Conservation (phyloP, 2,329 filamentous ascomycete genomes). For the Penicillium carneum region DNA sequence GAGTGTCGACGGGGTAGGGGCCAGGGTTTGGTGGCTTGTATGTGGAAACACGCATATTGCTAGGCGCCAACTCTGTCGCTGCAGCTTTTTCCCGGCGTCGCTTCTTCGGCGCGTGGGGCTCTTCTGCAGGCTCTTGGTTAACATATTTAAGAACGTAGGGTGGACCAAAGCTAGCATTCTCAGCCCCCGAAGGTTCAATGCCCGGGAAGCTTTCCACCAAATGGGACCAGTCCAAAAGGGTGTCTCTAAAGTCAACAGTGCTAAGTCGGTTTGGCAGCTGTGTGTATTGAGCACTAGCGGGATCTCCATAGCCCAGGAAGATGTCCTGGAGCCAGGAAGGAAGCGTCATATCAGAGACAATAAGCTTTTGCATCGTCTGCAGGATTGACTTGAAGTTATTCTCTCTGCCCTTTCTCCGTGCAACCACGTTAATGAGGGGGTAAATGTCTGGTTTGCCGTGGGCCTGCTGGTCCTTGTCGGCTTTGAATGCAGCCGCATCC, state of each 20-base stretch:
- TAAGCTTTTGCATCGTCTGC: constrained; percentile 86
- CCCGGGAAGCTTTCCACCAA: constrained; percentile 88
- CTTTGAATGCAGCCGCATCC: constrained; percentile 77
- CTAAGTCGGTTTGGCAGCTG: constrained; percentile 78
- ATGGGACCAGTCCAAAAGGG: constrained; percentile 95
- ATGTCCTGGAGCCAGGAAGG: constrained; percentile 95
- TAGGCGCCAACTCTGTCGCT: constrained; percentile 66
- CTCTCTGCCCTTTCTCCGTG: constrained; percentile 82
- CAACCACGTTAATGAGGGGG: constrained; percentile 81
- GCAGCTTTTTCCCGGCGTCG: constrained; percentile 79
- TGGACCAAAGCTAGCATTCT: constrained; percentile 77
- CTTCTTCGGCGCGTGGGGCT: constrained; percentile 77
- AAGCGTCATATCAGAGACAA: constrained; percentile 82
- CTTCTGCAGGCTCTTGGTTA: constrained; percentile 60
- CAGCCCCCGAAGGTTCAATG: constrained; percentile 77
- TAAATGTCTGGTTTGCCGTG: constrained; percentile 80
- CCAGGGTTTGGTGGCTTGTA: constrained; percentile 89
- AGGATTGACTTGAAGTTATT: constrained; percentile 97
- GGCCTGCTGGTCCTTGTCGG: constrained; percentile 71
- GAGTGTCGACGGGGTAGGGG: constrained; percentile 84
- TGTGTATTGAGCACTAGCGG: constrained; percentile 83
- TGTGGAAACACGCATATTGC: constrained; percentile 81
- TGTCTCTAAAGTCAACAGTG: constrained; percentile 88
- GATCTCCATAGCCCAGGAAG: constrained; percentile 96
- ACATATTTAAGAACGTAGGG: constrained; percentile 82